Conservation (phyloP, 108 stramenopile genomes). For the Discostella pseudostelligera region DNA sequence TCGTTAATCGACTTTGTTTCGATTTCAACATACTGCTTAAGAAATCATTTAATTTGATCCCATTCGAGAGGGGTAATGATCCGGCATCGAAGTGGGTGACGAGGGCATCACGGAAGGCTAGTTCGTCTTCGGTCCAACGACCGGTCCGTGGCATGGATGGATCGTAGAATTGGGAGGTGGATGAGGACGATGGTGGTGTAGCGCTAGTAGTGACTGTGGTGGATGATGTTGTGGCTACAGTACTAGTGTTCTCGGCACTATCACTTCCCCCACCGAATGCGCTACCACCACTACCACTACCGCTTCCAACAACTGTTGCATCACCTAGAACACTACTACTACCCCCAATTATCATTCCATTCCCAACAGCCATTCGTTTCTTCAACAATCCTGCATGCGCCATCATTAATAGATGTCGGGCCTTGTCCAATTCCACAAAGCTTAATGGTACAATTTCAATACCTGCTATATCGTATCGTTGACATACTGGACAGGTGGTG, state of each 20-base stretch:
- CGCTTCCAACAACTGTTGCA: background rate
- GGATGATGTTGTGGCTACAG: background rate
- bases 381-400: background rate
- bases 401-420: background rate
- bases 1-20: constrained; percentile 87
- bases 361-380: background rate
- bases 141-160: constrained; percentile 63
- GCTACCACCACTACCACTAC: too few species aligned
- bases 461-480: background rate
- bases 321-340: background rate
- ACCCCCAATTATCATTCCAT: background rate
- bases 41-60: constrained; percentile 87
- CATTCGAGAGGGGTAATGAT: constrained; percentile 64
- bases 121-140: constrained; percentile 85
- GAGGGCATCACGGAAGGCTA: constrained; percentile 71
- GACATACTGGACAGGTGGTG: constrained; percentile 17
- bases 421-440: constrained; percentile 16
- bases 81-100: constrained; percentile 69
- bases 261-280: too few species aligned
- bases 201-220: too few species aligned
- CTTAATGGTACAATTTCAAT: constrained; percentile 21
- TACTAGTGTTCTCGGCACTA: background rate
- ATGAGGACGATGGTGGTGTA: background rate
- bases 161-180: constrained; percentile 29
- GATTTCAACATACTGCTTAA: constrained; percentile 79